Evolutionary conservation across 768 basidiomycete species (phyloP), one percentile per base, ranked within the genome.

Genomic region (Trametes villosa): DNA sequence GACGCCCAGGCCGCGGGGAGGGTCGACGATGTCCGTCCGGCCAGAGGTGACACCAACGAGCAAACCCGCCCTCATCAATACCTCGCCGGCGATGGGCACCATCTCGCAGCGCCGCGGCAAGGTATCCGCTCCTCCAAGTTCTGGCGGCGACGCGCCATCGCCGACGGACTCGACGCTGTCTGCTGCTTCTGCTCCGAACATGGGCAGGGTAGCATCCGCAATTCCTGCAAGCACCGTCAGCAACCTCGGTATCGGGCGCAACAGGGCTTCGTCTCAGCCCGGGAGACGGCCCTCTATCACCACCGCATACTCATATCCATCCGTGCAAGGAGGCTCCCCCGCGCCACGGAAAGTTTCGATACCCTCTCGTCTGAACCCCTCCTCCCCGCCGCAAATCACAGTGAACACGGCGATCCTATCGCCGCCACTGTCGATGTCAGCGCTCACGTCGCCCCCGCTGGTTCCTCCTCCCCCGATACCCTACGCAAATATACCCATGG

Each of bases 201-300:
- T 65, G 61, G 64, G 64, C 65, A 64, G 68, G 17, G 65, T 73
- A 6, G 71, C 71, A 30, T 79, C 83, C 9, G 74, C 79, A 31
- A 45, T 75, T 7, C 82, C 81, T 29, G 72, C 77, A 33, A 77
- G 67, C 60, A 76, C 78, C 34, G 70, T 74, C 54, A 67, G 70
- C 38, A 69, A 72, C 27, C 72, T 79, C 1, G 70, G 69, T 30
- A 77, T 78, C 0, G 74, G 75, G 22, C 83, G 92, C 59, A 81
- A 69, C 57, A 83, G 92, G 47, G 89, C 92, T 34, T 84, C 83
- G 13, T 92, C 92, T 38, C 92, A 93, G 64, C 90, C 92, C 42
- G 88, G 86, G 27, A 82, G 89, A 57, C 78, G 89, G 57, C 88
- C 89, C 26, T 84, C 88, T 15, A 62, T 85, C 30, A 72, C 79